Base-by-base conservation (phyloP, 805 yeast genomes). In the Pichia nakasei region DNA sequence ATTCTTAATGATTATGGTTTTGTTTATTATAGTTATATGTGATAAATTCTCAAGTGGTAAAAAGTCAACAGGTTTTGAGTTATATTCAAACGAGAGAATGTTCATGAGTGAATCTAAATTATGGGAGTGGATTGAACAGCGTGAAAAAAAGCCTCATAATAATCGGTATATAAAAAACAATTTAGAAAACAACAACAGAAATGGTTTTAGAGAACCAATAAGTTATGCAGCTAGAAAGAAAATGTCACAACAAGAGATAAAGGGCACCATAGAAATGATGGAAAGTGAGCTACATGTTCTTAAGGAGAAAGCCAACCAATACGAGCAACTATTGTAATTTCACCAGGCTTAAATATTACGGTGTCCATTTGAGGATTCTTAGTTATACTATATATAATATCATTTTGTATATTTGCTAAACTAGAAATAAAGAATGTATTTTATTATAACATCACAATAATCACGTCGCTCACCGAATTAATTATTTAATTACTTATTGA, bases 91-190 rank as follows among this genome's bases (percentile, higher is more conserved):
- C 17, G 75, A n/a, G 41, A 64, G 47, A 45, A 63, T 48, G 52
- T 52, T 65, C 47, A 66, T 68, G 44, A 74, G 78, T 47, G 88
- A 85, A 59, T 67, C 71, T 17, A 70, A 72, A 21, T 56, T 85
- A 37, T 85, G 93, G 93, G 71, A 76, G 38, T 85, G 95, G 95
- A 68, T 85, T 42, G 63, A 65, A 27, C 34, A 44, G n/a, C 46
- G 50, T 17, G 52, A 46, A 29, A 29, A 29, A 4, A 29, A n/a
- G n/a, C n/a, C 32, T 29, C 5, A n/a, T 4, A 29, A 13, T 12
- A 32, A 33, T n/a, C n/a, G 18, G 12, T 13, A 11, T 17, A n/a
- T 26, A 5, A 13, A 31, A 8, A 18, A 24, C 13, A 21, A 22
- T 29, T 29, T 8, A 9, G 15, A 13, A 7, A 12, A 9, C 9